Percentiles rank a stretch among this genome's conserved stretches.
Conservation (phyloP, 2,329 filamentous ascomycete genomes). For the Colletotrichum tamarilloi region DNA sequence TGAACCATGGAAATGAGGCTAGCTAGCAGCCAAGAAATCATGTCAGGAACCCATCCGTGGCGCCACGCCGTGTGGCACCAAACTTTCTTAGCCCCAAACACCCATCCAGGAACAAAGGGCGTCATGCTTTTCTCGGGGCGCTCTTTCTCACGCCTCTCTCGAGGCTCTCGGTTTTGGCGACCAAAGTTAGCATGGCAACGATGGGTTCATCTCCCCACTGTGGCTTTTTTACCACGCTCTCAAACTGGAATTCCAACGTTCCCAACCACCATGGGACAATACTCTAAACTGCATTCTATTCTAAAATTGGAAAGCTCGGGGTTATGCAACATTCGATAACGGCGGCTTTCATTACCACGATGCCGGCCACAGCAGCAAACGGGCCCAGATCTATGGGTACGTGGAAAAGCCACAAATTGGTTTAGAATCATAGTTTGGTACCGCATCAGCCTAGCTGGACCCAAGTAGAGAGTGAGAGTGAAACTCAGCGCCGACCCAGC, state of each 20-base stretch:
- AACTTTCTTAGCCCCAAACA: slow-evolving; percentile 26
- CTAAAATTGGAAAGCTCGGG: not conserved
- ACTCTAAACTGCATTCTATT: not conserved
- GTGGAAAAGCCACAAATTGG: not conserved
- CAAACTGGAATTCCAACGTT: not conserved
- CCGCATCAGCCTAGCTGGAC: no score
- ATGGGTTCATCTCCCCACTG: not conserved
- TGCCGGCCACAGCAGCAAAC: not conserved
- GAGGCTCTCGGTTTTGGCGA: not conserved
- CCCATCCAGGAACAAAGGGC: slow-evolving; percentile 16
- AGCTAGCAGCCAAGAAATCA: not conserved
- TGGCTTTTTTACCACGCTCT: not conserved
- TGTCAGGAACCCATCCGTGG: not conserved
- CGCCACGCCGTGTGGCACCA: not conserved
- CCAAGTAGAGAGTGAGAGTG: no score
- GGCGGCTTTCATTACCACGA: not conserved
- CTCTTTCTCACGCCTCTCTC: not conserved
- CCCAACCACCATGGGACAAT: not conserved
- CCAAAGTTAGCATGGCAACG: not conserved
- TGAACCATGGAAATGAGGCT: not conserved
- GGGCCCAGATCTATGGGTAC: not conserved
- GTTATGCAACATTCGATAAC: not conserved
- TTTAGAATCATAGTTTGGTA: not conserved
- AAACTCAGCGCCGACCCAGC: not conserved
- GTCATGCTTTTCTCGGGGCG: not conserved